Percentiles rank a stretch among this genome's conserved stretches.
These are phyloP conservation scores for Chlorella sp. DNA, from an alignment of 139 green algal genomes.

Conservation along the genomic window DNA sequence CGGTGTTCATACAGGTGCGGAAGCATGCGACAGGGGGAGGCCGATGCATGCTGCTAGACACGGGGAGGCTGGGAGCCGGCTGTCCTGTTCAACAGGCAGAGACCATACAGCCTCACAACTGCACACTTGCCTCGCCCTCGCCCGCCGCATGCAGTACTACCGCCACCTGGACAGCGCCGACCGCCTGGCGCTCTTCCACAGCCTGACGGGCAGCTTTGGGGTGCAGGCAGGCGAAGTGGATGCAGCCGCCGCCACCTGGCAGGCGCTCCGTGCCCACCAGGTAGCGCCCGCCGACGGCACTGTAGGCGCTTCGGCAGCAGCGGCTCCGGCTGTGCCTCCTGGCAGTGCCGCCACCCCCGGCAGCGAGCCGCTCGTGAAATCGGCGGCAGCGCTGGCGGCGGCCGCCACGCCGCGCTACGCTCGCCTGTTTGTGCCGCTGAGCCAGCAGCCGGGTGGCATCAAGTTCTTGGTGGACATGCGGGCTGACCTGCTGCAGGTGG, in stretches of 20 bases:
- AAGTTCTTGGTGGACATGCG: constrained; percentile 76
- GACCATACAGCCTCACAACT: too few species aligned
- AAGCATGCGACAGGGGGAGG: too few species aligned
- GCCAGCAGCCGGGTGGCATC: constrained; percentile 67
- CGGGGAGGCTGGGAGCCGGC: too few species aligned
- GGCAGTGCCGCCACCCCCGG: not conserved
- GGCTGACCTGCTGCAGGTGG: constrained; percentile 59
- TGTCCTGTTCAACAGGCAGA: too few species aligned
- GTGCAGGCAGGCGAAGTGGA: constrained; percentile 41
- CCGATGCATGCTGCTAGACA: too few species aligned
- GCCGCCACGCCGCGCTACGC: constrained; percentile 65
- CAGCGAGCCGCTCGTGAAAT: not conserved
- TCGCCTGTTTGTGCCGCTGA: constrained; percentile 66
- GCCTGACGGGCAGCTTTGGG: constrained; percentile 45
- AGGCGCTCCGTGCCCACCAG: not conserved
- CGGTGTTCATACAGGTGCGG: constrained; percentile 25
- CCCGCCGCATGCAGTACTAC: constrained; percentile 30
- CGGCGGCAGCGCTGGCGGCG: constrained; percentile 45
- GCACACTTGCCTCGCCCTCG: too few species aligned
- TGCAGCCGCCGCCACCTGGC: constrained; percentile 31
- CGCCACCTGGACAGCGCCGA: not conserved
- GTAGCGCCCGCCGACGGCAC: not conserved
- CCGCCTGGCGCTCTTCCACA: constrained; percentile 37
- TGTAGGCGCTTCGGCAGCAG: not conserved
- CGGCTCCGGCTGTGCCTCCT: not conserved